Evolutionary conservation across 2,329 filamentous ascomycete genomes (phyloP).

Genomic region (Curvularia spicifera): DNA sequence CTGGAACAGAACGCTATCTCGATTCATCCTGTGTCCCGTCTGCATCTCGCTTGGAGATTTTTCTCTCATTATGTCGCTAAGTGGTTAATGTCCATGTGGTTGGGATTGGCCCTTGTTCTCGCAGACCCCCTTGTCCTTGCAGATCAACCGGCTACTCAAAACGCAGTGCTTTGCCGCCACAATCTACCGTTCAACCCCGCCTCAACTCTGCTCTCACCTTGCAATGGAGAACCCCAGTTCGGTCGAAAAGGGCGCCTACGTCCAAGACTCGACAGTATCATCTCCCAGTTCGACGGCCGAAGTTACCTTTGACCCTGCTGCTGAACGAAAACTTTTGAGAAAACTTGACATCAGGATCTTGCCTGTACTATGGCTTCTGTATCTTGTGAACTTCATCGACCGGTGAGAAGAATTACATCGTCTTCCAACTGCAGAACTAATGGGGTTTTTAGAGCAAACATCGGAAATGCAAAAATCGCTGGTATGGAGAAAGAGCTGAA

Average conservation of each 20-base stretch:
- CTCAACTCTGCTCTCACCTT: neutral
- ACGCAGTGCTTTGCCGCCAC: neutral
- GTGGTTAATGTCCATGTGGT: neutral
- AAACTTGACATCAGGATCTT: constrained; percentile 42
- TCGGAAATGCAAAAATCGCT: constrained; percentile 47
- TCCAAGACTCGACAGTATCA: constrained; percentile 15
- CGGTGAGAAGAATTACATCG: constrained; percentile 17
- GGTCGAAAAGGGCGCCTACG: constrained; percentile 19
- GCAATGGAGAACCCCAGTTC: constrained; percentile 11
- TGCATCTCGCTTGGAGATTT: neutral
- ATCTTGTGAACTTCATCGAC: constrained; percentile 45
- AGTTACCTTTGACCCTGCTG: constrained; percentile 30
- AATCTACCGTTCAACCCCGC: neutral
- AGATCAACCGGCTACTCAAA: neutral
- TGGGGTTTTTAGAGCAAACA: constrained; percentile 25
- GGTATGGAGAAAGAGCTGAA: constrained; percentile 46
- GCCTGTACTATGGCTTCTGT: constrained; percentile 44
- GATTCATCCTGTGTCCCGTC: neutral
- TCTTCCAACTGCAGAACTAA: neutral
- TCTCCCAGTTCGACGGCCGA: constrained; percentile 11
- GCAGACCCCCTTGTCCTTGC: neutral
- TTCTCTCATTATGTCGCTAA: neutral
- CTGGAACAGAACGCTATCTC: neutral
- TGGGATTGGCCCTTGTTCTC: neutral
- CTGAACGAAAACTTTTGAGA: constrained; percentile 35